These are phyloP conservation scores for Solanum okadae DNA, from an alignment of 257 asterid species.

Conservation along the genomic window DNA sequence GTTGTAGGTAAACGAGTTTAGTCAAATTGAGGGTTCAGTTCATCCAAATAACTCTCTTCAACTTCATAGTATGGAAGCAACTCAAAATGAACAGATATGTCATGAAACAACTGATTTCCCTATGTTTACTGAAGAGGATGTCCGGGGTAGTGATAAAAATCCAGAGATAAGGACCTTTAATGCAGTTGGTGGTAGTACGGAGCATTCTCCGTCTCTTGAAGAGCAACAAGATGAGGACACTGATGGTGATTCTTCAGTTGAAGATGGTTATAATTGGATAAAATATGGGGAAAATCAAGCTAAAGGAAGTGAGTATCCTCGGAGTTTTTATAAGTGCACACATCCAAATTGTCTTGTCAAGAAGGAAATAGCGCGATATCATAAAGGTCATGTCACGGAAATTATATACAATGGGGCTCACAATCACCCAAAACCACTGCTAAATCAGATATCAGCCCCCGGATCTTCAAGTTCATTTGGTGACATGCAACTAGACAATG, in stretches of 20 bases:
- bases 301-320: constrained; percentile 70
- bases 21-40: constrained; percentile 23
- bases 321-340: constrained; percentile 79
- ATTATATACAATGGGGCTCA: constrained; percentile 69
- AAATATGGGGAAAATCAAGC: constrained; percentile 85
- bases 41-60: constrained; percentile 23
- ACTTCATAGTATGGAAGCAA: constrained; percentile 14
- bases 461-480: constrained; percentile 29
- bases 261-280: constrained; percentile 81
- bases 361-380: constrained; percentile 68
- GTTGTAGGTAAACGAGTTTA: constrained; percentile 17
- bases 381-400: constrained; percentile 63
- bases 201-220: constrained; percentile 48
- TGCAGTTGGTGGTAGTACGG: constrained; percentile 13
- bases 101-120: constrained; percentile 26
- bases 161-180: constrained; percentile 18
- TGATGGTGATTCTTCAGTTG: constrained; percentile 34
- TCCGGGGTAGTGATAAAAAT: constrained; percentile 10
- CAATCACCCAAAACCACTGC: constrained; percentile 65
- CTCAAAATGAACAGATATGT: neutral
- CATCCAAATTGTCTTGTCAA: constrained; percentile 53
- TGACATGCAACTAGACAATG: constrained; percentile 32
- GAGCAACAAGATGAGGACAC: constrained; percentile 37
- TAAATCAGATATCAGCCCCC: constrained; percentile 32
- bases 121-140: constrained; percentile 21